Evolutionary conservation across 2,329 filamentous ascomycete species (phyloP).

Genomic region (Scedosporium apiospermum): DNA sequence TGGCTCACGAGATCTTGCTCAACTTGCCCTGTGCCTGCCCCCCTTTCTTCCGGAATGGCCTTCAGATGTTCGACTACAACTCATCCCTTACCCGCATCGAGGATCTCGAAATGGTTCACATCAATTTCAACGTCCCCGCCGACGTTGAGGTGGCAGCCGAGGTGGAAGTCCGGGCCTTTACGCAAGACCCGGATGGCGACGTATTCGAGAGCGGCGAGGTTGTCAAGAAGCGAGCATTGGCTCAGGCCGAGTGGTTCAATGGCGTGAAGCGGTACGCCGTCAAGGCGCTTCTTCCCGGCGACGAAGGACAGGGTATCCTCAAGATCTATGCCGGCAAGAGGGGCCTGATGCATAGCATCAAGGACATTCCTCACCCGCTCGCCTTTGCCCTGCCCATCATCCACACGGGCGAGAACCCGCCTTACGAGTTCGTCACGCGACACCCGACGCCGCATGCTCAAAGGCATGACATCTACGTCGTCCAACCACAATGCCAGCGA

Average conservation of each 20-base stretch:
- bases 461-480: conserved; percentile 91
- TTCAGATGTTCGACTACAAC: conserved; percentile 83
- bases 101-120: conserved; percentile 84
- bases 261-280: conserved; percentile 86
- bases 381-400: conserved; percentile 84
- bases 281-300: conserved; percentile 83
- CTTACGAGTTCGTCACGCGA: conserved; percentile 84
- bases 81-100: conserved; percentile 79
- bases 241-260: conserved; percentile 84
- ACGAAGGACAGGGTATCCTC: conserved; percentile 78
- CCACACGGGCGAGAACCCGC: conserved; percentile 85
- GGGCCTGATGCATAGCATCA: conserved; percentile 94
- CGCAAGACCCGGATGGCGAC: conserved; percentile 80
- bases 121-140: conserved; percentile 77
- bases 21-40: conserved; percentile 81
- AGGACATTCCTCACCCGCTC: conserved; percentile 87
- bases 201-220: conserved; percentile 86
- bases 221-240: conserved; percentile 74
- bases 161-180: conserved; percentile 74
- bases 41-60: conserved; percentile 71
- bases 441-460: conserved; percentile 98
- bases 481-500: conserved; percentile 84
- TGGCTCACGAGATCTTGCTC: conserved; percentile 76
- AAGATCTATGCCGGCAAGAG: conserved; percentile 92
- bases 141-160: conserved; percentile 91